Conservation (phyloP, 148 eudicot genomes). For the Mesembryanthemum crystallinum region DNA sequence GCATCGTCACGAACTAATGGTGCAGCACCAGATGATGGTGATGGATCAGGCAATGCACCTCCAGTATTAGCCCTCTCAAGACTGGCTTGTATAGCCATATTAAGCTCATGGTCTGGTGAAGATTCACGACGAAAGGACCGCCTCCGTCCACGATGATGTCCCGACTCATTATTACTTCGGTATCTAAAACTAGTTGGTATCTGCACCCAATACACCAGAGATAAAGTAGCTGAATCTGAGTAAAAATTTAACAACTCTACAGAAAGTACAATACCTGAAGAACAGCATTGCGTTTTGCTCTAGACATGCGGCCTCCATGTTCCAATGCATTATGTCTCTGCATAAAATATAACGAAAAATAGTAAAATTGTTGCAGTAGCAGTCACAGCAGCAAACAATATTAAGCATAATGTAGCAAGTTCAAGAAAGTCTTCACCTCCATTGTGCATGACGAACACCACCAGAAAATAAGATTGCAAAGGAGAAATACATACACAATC, state of each 20-base stretch:
- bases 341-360: conserved; percentile 14
- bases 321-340: conserved; percentile 92
- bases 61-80: conserved; percentile 43
- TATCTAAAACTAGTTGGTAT: conserved; percentile 90
- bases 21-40: conserved; percentile 37
- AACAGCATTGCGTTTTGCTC: conserved; percentile 85
- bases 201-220: conserved; percentile 33
- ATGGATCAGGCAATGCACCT: conserved; percentile 28
- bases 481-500: neutral
- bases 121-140: conserved; percentile 60
- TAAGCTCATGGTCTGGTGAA: conserved; percentile 56
- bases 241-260: neutral
- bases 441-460: neutral
- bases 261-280: conserved; percentile 55
- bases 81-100: conserved; percentile 66
- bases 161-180: conserved; percentile 61
- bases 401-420: neutral
- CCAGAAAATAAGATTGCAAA: neutral
- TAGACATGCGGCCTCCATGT: conserved; percentile 97
- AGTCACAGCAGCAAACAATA: neutral
- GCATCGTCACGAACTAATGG: conserved; percentile 23
- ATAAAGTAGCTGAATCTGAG: neutral
- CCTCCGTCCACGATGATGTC: conserved; percentile 78
- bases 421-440: neutral
- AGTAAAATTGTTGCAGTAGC: neutral